Base-by-base conservation (phyloP, 768 basidiomycete species). In the Chalciporus piperatus region DNA sequence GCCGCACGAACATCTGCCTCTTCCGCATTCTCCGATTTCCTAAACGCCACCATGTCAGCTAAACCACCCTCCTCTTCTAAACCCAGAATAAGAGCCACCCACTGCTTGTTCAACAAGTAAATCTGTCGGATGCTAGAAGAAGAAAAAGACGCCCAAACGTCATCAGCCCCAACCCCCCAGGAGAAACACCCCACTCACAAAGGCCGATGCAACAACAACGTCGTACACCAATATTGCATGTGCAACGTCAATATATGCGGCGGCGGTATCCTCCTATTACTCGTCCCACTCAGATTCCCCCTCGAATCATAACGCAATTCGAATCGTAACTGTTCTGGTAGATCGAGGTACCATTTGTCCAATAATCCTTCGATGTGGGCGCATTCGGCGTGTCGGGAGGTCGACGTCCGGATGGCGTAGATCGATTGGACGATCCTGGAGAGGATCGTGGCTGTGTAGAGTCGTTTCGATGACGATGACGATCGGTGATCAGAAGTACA, bases 211-310 rank as follows among this genome's bases (percentile, higher is more conserved):
- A 91, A 69, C 25, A 92, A 63, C 28, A 92, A 64, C 20, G 84
- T 81, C 11, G 87, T 80, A 62, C 86, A 88, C 89, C 89, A 92
- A 61, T 90, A 91, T 60, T 89, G 85, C 87, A 91, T 86, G 62
- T 91, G 89, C 45, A 92, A 70, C 37, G 85, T 86, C 50, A 91
- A 69, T 22, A 88, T 70, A 57, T 88, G 83, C 4, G 88, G 87
- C 2, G 77, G 76, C 6, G 79, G 79, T 17, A 73, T 64, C 14
- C 68, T 17, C 68, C 67, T 64, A 70, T 22, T 41, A 4, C 38
- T 39, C 17, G 45, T 53, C 25, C 52, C 40, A 17, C 47, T 52
- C 50, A 56, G 51, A 32, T 58, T 64, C 12, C 64, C 79, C 51
- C 66, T 63, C 13, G 75, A 69, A 25, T 66, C 67, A 41, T 68